Conservation (phyloP, 345 rosid species). For the Turritis glabra region DNA sequence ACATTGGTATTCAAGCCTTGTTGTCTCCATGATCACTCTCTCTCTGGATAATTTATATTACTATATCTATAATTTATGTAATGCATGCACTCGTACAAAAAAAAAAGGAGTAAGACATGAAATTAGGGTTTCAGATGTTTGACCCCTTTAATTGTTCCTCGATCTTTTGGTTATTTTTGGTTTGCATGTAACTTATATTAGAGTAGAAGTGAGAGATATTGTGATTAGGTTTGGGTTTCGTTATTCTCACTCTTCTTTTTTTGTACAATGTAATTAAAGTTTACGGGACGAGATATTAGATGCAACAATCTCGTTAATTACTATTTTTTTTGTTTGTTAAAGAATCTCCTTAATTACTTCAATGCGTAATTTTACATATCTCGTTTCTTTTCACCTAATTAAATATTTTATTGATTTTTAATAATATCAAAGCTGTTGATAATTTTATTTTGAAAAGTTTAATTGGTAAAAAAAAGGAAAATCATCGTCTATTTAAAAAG, state of each 20-base stretch:
- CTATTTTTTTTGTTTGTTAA: no score
- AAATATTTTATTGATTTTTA: background rate
- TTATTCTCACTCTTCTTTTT: constrained; percentile 5
- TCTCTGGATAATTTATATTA: background rate
- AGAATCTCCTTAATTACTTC: background rate
- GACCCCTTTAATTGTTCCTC: constrained; percentile 27
- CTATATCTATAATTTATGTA: background rate
- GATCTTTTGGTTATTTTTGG: constrained; percentile 24
- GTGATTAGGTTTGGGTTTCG: constrained; percentile 24
- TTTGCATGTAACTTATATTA: constrained; percentile 27
- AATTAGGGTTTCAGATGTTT: constrained; percentile 30
- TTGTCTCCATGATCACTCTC: constrained; percentile 60
- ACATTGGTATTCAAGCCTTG: constrained; percentile 56
- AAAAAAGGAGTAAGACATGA: constrained; percentile 20
- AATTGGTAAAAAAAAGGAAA: background rate
- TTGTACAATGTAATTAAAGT: constrained; percentile 18
- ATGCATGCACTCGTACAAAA: constrained; percentile 7
- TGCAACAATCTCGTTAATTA: constrained; percentile 20
- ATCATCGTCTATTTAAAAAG: background rate
- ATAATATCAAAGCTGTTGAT: background rate
- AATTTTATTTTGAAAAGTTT: background rate
- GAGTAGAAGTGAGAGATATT: constrained; percentile 15
- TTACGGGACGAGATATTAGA: constrained; percentile 15
- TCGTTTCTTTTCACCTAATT: background rate
- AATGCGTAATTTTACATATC: background rate